phyloP scores from a whole-genome alignment of 2,329 filamentous ascomycete species.

The Cadophora sp. region DNA sequence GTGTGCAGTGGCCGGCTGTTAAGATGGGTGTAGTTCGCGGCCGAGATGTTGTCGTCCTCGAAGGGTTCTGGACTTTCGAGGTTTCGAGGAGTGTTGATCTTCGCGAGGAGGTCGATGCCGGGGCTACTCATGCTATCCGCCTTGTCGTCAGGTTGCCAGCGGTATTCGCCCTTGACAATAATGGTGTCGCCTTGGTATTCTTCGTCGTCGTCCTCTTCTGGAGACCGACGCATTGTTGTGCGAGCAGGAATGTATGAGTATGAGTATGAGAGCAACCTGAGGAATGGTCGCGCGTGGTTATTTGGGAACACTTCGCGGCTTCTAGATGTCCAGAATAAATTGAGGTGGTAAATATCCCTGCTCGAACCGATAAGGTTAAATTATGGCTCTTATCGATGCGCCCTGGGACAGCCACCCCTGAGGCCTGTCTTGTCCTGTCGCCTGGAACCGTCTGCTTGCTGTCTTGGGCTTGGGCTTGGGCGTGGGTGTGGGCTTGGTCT shows the following conservation, averaged over 20 bases:
- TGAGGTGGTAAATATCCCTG: constrained; percentile 16
- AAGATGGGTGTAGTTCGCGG: constrained; percentile 16
- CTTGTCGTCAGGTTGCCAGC: constrained; percentile 31
- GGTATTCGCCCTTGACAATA: constrained; percentile 39
- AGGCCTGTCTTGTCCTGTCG: neutral
- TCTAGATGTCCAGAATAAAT: constrained; percentile 18
- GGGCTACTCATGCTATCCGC: constrained; percentile 34
- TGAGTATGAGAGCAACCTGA: neutral
- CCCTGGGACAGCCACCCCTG: constrained; percentile 8
- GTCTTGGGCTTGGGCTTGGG: neutral
- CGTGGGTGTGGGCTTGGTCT: neutral
- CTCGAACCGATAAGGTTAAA: constrained; percentile 26
- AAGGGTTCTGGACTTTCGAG: constrained; percentile 41
- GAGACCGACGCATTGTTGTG: constrained; percentile 34
- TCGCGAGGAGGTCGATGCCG: constrained; percentile 35
- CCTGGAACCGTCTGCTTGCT: neutral
- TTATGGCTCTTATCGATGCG: constrained; percentile 25
- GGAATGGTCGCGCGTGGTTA: constrained; percentile 16
- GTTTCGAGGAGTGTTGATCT: constrained; percentile 37
- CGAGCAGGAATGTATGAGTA: constrained; percentile 19
- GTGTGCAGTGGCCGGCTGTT: constrained; percentile 20
- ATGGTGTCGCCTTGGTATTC: constrained; percentile 36
- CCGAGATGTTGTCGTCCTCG: constrained; percentile 29
- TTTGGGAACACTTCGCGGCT: constrained; percentile 10
- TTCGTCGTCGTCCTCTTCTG: constrained; percentile 32